Conservation (phyloP, 202 grass and related monocot genomes). For the Tripidium arundinaceum region DNA sequence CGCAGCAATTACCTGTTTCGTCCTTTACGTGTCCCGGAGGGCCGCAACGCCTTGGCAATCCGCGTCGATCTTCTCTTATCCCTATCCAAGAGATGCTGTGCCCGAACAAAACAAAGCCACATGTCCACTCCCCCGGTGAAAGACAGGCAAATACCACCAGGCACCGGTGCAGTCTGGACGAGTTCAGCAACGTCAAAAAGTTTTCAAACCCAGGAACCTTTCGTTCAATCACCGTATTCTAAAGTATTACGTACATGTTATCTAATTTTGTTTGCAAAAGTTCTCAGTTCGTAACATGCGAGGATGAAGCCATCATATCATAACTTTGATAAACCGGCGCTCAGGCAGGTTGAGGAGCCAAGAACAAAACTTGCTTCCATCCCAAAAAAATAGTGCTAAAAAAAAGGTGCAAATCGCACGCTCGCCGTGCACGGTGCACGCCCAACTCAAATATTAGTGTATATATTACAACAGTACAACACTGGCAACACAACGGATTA, state of each 20-base stretch:
- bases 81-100: too few relatives aligned
- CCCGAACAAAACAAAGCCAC: background rate
- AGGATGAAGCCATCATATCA: too few relatives aligned
- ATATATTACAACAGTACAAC: background rate
- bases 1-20: too few relatives aligned
- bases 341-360: too few relatives aligned
- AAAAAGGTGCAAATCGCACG: background rate
- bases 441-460: background rate
- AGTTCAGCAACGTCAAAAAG: background rate
- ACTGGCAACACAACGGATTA: background rate
- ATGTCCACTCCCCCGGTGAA: background rate
- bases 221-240: background rate
- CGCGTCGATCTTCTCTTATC: constrained; percentile 22
- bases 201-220: background rate
- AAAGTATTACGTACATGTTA: background rate
- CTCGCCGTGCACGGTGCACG: background rate
- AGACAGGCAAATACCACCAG: background rate
- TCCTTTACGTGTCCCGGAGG: constrained; percentile 23
- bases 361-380: background rate
- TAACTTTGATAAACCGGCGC: too few relatives aligned
- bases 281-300: background rate
- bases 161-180: background rate
- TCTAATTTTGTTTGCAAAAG: background rate
- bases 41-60: constrained; percentile 9
- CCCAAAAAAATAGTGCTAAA: background rate